Evolutionary conservation across 1,284 basidiomycete genomes (phyloP).

Genomic region (Heimioporus punctisporus): DNA sequence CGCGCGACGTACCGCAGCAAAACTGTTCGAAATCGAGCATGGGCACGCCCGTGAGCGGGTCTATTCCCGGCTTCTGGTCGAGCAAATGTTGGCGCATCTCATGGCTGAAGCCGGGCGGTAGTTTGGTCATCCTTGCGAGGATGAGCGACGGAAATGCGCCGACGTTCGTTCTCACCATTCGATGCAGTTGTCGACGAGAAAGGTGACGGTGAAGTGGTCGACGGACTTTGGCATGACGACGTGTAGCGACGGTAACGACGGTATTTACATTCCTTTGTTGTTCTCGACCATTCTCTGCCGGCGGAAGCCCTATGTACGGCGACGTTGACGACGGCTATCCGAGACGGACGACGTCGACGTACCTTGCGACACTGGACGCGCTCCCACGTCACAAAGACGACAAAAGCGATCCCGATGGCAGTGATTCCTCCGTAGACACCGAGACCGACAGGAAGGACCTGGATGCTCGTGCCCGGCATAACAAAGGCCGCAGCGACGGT

Average conservation of each 20-base stretch:
- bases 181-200: constrained; percentile 77
- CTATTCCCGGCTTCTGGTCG: constrained; percentile 48
- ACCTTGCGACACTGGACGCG: constrained; percentile 83
- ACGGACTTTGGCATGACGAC: too few species aligned
- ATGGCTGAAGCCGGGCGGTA: constrained; percentile 78
- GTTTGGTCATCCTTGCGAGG: constrained; percentile 64
- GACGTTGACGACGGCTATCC: too few species aligned
- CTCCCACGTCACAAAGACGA: constrained; percentile 81
- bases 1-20: constrained; percentile 72
- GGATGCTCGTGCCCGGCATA: constrained; percentile 71
- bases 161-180: constrained; percentile 80
- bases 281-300: constrained; percentile 72
- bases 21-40: constrained; percentile 74
- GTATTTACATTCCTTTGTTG: constrained; percentile 29
- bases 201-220: constrained; percentile 58
- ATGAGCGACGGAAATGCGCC: too few species aligned
- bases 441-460: constrained; percentile 79
- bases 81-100: constrained; percentile 68
- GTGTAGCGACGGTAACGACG: too few species aligned
- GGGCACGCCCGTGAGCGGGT: constrained; percentile 62
- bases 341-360: constrained; percentile 16
- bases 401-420: constrained; percentile 76
- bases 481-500: constrained; percentile 51
- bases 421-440: constrained; percentile 83
- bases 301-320: constrained; percentile 66